Percentiles rank a stretch among this genome's conserved stretches.
Conservation (phyloP, 139 green algal species). For the Auxenochlorella protothecoides region DNA sequence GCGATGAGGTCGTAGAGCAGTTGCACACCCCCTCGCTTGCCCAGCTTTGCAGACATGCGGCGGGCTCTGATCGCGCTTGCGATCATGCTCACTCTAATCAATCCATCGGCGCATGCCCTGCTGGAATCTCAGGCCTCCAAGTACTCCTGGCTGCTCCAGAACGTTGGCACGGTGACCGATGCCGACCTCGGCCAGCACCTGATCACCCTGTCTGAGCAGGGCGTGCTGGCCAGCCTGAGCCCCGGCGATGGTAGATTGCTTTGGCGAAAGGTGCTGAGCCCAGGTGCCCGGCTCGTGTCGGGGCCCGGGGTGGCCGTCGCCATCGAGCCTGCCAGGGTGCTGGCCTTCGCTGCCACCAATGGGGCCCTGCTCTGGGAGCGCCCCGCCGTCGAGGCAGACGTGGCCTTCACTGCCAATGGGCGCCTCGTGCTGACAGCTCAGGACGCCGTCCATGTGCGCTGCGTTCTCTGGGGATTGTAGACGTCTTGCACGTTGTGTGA, state of each 20-base stretch:
- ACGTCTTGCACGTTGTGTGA: no score
- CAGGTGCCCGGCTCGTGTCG: not conserved
- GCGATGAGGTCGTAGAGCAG: no score
- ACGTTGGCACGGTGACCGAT: slow-evolving; percentile 36
- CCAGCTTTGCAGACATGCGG: no score
- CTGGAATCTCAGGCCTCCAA: slow-evolving; percentile 59
- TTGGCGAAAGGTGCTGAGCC: slow-evolving; percentile 45
- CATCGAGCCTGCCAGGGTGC: slow-evolving; percentile 10
- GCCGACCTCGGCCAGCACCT: slow-evolving; percentile 33
- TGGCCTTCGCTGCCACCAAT: slow-evolving; percentile 36
- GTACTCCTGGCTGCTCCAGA: slow-evolving; percentile 60
- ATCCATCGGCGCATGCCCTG: slow-evolving; percentile 16
- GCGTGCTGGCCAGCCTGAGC: slow-evolving; percentile 43
- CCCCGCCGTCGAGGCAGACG: not conserved
- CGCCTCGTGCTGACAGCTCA: not conserved
- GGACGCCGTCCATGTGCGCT: not conserved
- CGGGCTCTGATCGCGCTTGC: no score
- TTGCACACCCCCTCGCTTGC: no score
- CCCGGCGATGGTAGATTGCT: slow-evolving; percentile 39
- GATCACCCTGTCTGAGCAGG: slow-evolving; percentile 34
- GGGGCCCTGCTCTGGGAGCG: slow-evolving; percentile 38
- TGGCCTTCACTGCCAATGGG: not conserved
- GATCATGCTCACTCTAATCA: no score
- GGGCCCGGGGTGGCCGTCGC: slow-evolving; percentile 21
- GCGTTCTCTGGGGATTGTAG: not conserved